Conservation (phyloP, 257 asterid genomes). For the Fraxinus quadrangulata region DNA sequence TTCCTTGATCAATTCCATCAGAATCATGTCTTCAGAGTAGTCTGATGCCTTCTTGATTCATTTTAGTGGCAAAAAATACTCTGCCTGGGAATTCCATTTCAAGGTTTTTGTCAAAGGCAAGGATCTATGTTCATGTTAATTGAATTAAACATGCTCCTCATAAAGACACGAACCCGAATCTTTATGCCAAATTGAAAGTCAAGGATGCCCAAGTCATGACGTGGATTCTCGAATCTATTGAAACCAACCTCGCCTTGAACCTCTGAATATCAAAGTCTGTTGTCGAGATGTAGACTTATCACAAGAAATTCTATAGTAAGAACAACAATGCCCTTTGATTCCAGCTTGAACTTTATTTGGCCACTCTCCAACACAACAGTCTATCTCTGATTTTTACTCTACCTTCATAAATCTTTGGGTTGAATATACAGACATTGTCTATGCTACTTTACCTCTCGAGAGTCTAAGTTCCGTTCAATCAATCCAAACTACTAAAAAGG, state of each 20-base stretch:
- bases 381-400: not conserved
- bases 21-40: too few relatives aligned
- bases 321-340: not conserved
- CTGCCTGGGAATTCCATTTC: too few relatives aligned
- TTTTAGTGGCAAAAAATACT: too few relatives aligned
- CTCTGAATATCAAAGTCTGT: too few relatives aligned
- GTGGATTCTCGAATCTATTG: not conserved
- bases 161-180: not conserved
- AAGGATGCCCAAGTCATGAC: not conserved
- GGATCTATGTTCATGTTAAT: too few relatives aligned
- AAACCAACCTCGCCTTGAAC: not conserved
- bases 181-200: not conserved
- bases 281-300: not conserved
- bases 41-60: too few relatives aligned
- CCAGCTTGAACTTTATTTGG: too few relatives aligned
- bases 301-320: not conserved
- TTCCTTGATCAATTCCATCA: too few relatives aligned
- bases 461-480: not conserved
- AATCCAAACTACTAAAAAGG: not conserved
- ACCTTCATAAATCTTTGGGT: slow-evolving; percentile 3
- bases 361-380: not conserved
- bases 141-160: too few relatives aligned
- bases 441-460: not conserved
- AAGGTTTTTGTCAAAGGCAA: too few relatives aligned
- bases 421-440: not conserved